These are phyloP conservation scores for Stemphylium beticola DNA, from an alignment of 2,329 filamentous ascomycete genomes.

Conservation along the genomic window DNA sequence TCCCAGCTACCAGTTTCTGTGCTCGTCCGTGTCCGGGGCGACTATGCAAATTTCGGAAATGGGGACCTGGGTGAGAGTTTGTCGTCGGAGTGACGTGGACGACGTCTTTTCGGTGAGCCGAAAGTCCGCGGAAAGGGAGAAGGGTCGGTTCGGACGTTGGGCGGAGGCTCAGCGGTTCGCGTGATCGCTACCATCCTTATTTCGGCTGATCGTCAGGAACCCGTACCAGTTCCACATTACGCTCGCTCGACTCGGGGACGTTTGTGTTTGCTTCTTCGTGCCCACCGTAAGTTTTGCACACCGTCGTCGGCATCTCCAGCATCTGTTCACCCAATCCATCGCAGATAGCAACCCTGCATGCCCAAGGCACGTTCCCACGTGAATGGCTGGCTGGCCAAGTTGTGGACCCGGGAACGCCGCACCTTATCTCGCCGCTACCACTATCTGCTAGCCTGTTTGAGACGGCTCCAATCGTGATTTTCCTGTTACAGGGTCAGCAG, in stretches of 20 bases:
- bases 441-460: conserved; percentile 8
- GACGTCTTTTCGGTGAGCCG: no score
- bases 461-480: background rate
- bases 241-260: background rate
- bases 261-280: background rate
- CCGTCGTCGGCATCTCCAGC: background rate
- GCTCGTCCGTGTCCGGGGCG: background rate
- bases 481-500: conserved; percentile 3
- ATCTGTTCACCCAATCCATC: background rate
- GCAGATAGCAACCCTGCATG: conserved; percentile 10
- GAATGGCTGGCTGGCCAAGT: conserved; percentile 6
- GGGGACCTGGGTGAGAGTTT: no score
- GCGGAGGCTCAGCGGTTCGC: conserved; percentile 2
- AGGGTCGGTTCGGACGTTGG: background rate
- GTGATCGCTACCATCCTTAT: background rate
- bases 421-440: conserved; percentile 11
- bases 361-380: conserved; percentile 7
- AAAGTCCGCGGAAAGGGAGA: no score
- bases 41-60: background rate
- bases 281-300: no score
- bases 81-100: no score
- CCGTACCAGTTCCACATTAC: conserved; percentile 7
- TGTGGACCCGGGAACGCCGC: conserved; percentile 10
- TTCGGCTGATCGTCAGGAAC: conserved; percentile 10
- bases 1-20: background rate